Conservation (phyloP, 2,329 filamentous ascomycete species). For the Pseudohalonectria lignicola region DNA sequence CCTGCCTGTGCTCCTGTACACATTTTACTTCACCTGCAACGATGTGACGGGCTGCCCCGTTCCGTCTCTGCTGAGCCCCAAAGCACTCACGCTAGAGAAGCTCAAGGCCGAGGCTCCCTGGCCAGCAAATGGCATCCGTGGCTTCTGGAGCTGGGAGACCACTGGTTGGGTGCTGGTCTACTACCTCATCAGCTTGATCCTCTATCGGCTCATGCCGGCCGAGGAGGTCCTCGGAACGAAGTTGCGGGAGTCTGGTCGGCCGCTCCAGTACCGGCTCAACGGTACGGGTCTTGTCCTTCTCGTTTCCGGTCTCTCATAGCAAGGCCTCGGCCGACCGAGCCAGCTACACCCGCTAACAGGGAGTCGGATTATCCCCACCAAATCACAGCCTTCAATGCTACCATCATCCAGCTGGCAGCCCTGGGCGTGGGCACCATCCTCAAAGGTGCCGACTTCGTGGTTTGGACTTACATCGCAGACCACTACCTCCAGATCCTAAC, state of each 20-base stretch:
- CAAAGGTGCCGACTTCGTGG: constrained; percentile 64
- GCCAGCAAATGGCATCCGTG: constrained; percentile 56
- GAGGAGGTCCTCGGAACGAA: constrained; percentile 56
- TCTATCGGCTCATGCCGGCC: constrained; percentile 69
- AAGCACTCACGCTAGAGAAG: constrained; percentile 27
- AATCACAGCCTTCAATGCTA: constrained; percentile 55
- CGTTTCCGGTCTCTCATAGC: not conserved
- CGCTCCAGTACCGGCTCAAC: constrained; percentile 69
- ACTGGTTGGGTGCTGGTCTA: constrained; percentile 58
- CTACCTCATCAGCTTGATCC: constrained; percentile 58
- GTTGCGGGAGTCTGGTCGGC: constrained; percentile 51
- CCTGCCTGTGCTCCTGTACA: constrained; percentile 7
- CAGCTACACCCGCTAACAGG: not conserved
- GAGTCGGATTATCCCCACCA: not conserved
- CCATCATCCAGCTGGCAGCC: constrained; percentile 54
- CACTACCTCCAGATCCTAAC: constrained; percentile 78
- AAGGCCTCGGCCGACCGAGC: constrained; percentile 6
- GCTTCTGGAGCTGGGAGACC: constrained; percentile 54
- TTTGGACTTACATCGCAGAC: constrained; percentile 83
- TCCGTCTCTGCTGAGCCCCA: constrained; percentile 35
- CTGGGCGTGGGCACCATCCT: constrained; percentile 59
- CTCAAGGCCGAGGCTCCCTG: constrained; percentile 36
- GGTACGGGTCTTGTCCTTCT: constrained; percentile 27
- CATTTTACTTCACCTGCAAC: constrained; percentile 33
- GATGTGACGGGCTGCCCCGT: constrained; percentile 40